Percentiles rank a stretch among this genome's conserved stretches.
Conservation (phyloP, 2,329 filamentous ascomycete species). For the Aspergillus glaucus region DNA sequence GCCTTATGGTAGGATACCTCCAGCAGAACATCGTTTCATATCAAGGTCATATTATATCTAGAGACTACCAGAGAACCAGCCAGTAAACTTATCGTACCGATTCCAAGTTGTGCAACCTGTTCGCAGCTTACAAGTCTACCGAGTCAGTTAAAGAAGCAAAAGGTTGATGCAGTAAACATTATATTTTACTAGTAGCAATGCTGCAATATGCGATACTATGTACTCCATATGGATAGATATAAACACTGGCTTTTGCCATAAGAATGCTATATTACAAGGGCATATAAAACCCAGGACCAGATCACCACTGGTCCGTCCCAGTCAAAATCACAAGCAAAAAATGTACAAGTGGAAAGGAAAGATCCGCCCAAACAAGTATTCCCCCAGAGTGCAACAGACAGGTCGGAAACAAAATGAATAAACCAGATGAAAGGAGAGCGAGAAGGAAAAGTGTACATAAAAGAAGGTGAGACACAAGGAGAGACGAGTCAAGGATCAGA, state of each 20-base stretch:
- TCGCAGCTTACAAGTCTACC: too few species aligned
- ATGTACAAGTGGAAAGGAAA: slow-evolving; percentile 16
- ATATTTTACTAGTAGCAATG: too few species aligned
- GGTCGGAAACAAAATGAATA: slow-evolving; percentile 10
- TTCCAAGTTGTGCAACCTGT: too few species aligned
- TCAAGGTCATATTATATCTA: too few species aligned
- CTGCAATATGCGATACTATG: not conserved
- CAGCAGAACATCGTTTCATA: too few species aligned
- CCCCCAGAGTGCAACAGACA: slow-evolving; percentile 6
- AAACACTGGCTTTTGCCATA: slow-evolving; percentile 8
- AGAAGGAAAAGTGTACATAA: slow-evolving; percentile 12
- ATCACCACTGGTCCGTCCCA: slow-evolving; percentile 16
- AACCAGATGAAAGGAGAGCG: slow-evolving; percentile 1
- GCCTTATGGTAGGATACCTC: too few species aligned
- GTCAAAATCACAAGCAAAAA: slow-evolving; percentile 10
- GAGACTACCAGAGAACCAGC: too few species aligned
- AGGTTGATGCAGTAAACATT: too few species aligned
- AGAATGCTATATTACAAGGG: slow-evolving; percentile 29
- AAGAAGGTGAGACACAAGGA: slow-evolving; percentile 7
- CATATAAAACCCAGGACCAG: slow-evolving; percentile 16
- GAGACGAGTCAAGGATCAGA: not conserved
- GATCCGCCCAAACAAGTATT: slow-evolving; percentile 5
- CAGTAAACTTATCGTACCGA: too few species aligned
- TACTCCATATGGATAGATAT: slow-evolving; percentile 16
- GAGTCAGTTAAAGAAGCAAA: too few species aligned